A percentile compares a stretch with the other conserved stretches of the same genome.
Conservation (phyloP, 495 filamentous ascomycete genomes). For the Sabuloglossum arenarium region DNA sequence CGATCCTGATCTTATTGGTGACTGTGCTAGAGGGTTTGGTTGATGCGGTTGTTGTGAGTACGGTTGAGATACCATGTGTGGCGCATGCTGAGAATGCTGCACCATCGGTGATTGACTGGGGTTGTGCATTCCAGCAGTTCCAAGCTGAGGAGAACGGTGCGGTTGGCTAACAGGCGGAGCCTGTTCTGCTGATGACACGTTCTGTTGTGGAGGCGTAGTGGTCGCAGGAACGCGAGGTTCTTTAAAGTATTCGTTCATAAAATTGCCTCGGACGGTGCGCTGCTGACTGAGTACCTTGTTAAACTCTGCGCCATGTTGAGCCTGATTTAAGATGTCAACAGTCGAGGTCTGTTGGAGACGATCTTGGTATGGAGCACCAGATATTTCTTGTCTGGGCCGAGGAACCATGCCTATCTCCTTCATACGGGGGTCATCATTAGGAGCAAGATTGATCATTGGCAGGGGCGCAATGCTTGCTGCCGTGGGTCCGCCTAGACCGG, state of each 20-base stretch:
- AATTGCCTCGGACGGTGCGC: constrained; percentile 51
- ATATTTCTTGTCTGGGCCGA: constrained; percentile 73
- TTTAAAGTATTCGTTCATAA: constrained; percentile 55
- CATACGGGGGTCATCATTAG: constrained; percentile 55
- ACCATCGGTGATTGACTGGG: constrained; percentile 7
- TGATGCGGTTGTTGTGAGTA: constrained; percentile 24
- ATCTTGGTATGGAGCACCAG: constrained; percentile 77
- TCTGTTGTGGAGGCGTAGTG: not conserved
- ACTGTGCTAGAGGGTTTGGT: constrained; percentile 29
- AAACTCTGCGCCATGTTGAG: constrained; percentile 71
- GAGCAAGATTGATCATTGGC: constrained; percentile 65
- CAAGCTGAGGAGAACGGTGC: constrained; percentile 7
- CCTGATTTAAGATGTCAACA: constrained; percentile 72
- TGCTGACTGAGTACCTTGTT: constrained; percentile 64
- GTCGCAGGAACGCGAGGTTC: constrained; percentile 49
- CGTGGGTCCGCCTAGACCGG: constrained; percentile 43
- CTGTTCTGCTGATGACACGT: not conserved
- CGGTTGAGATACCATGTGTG: constrained; percentile 34
- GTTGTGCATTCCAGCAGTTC: constrained; percentile 7
- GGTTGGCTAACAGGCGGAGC: not conserved
- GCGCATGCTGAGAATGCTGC: constrained; percentile 21
- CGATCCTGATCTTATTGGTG: constrained; percentile 28
- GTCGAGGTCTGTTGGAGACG: constrained; percentile 58
- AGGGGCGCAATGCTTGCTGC: constrained; percentile 45
- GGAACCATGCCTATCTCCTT: constrained; percentile 69